Percentiles rank a stretch among this genome's conserved stretches.
These are phyloP conservation scores for Leishmania tarentolae DNA, from an alignment of 208 protist genomes.

Conservation along the genomic window DNA sequence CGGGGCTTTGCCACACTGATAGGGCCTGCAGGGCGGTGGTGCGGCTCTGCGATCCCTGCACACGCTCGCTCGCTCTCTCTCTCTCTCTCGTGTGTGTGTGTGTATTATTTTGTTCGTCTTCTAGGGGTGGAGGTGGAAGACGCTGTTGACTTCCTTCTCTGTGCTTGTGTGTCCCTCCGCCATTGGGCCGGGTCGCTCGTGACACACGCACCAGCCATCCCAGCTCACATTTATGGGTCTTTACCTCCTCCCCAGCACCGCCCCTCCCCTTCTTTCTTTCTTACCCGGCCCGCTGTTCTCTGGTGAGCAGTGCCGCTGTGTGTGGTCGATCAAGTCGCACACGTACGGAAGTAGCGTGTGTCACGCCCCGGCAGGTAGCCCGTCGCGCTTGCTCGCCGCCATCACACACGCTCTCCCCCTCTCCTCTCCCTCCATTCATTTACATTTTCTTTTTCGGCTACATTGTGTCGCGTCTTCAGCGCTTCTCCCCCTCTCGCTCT, in stretches of 20 bases:
- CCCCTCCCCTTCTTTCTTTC: neutral
- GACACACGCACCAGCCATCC: neutral
- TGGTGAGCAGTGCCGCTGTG: neutral
- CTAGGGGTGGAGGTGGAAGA: neutral
- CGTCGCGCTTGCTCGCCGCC: neutral
- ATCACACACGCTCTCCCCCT: neutral
- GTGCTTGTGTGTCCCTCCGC: neutral
- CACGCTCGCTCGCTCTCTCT: neutral
- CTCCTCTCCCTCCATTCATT: neutral
- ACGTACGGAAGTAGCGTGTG: neutral
- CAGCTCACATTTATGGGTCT: neutral
- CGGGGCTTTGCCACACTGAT: too few species aligned
- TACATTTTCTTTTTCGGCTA: too few species aligned
- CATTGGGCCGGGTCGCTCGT: neutral
- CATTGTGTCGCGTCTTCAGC: too few species aligned
- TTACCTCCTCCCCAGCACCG: too few species aligned
- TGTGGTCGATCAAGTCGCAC: neutral
- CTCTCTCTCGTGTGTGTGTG: neutral
- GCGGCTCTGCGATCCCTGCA: too few species aligned
- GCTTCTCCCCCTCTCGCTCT: too few species aligned
- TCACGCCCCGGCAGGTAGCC: neutral
- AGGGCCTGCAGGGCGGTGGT: too few species aligned
- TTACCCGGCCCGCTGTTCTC: neutral
- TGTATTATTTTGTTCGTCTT: neutral
- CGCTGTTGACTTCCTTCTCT: neutral